phyloP scores from a whole-genome alignment of 495 filamentous ascomycete genomes.

The Trichocladium uniseriatum region DNA sequence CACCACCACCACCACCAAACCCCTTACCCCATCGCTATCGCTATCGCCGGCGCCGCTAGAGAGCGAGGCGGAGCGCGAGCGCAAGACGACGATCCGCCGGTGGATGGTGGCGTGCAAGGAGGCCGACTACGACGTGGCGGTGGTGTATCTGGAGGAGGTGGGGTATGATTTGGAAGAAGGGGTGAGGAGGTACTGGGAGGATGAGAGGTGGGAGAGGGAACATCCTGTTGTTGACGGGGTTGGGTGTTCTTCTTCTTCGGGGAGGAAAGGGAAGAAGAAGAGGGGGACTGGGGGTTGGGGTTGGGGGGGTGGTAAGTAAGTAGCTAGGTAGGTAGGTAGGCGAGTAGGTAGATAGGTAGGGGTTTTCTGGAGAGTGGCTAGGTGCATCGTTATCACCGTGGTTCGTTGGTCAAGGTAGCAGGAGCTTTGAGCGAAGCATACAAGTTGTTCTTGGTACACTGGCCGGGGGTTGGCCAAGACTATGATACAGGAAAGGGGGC shows the following conservation, averaged over 20 bases:
- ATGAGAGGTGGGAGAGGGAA: constrained; percentile 62
- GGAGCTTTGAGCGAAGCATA: background rate
- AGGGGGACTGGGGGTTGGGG: background rate
- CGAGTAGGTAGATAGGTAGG: background rate
- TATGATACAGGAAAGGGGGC: constrained; percentile 1
- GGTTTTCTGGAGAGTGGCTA: no score
- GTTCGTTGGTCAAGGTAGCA: no score
- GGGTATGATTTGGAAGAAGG: constrained; percentile 57
- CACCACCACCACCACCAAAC: constrained; percentile 24
- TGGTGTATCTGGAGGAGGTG: constrained; percentile 58
- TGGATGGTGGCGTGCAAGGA: constrained; percentile 67
- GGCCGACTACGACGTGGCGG: constrained; percentile 61
- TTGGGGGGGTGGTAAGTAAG: background rate
- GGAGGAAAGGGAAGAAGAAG: background rate
- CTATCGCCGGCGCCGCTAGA: constrained; percentile 29
- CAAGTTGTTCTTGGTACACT: background rate
- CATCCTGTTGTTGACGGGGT: constrained; percentile 42
- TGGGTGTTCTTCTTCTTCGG: constrained; percentile 11
- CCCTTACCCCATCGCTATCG: constrained; percentile 37
- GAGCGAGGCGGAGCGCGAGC: constrained; percentile 57
- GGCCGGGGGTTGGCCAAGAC: background rate
- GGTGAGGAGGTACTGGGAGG: constrained; percentile 49
- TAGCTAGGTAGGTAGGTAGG: background rate
- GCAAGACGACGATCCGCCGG: constrained; percentile 54
- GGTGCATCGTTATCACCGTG: no score